Evolutionary conservation across 257 asterid species (phyloP).

Genomic region (Solanum lignicaule): DNA sequence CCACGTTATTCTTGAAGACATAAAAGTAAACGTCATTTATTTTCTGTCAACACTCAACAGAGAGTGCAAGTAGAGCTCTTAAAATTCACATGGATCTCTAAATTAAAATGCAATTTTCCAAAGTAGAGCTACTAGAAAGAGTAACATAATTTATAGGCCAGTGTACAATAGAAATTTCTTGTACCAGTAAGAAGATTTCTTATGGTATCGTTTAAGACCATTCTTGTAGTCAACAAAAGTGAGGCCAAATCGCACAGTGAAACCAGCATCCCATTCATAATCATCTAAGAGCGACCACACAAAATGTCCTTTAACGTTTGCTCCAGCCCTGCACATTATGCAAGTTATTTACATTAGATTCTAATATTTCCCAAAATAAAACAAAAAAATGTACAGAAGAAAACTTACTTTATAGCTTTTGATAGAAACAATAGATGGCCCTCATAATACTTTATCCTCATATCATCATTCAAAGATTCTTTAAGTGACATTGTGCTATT

Average conservation of each 20-base stretch:
- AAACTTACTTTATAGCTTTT: slow-evolving; percentile 14
- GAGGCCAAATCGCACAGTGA: slow-evolving; percentile 14
- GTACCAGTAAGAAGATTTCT: slow-evolving; percentile 14
- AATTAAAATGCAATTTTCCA: neutral
- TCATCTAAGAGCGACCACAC: slow-evolving; percentile 17
- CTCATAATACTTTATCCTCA: slow-evolving; percentile 11
- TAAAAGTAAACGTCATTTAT: too few species aligned
- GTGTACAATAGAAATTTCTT: slow-evolving; percentile 7
- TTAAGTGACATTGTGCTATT: slow-evolving; percentile 5
- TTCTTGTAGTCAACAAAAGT: slow-evolving; percentile 10
- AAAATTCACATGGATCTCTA: neutral
- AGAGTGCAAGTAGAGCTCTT: neutral
- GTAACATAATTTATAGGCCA: neutral
- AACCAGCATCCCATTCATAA: slow-evolving; percentile 23
- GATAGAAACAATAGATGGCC: slow-evolving; percentile 15
- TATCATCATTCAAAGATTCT: slow-evolving; percentile 9
- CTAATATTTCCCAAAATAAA: neutral
- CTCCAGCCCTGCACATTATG: slow-evolving; percentile 12
- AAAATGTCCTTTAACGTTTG: slow-evolving; percentile 17
- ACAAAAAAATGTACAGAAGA: neutral
- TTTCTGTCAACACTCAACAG: neutral
- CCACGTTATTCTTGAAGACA: too few species aligned
- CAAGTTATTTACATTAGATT: neutral
- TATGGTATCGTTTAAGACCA: slow-evolving; percentile 7
- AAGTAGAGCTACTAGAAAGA: neutral